Evolutionary conservation across 2,329 filamentous ascomycete species (phyloP), one percentile per base, ranked within the genome.

Genomic region (Aspergillus ochraceus): DNA sequence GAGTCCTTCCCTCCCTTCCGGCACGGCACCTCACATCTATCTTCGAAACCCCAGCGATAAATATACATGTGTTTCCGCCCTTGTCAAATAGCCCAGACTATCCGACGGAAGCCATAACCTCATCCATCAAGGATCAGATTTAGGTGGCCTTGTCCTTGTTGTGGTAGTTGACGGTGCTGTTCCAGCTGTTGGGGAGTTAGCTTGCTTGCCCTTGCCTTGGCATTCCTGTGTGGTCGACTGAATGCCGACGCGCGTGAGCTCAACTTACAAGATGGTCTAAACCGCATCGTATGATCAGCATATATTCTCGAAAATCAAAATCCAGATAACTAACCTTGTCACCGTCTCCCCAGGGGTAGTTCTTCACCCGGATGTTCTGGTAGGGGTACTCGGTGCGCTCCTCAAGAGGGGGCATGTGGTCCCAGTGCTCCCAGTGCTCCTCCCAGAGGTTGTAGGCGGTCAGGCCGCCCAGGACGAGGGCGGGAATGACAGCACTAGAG

Each of bases 331-430:
- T 72, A 67, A 92, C 90, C 90, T 98, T 95, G 83, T 99, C 95
- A 75, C 95, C 95, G 75, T 98, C 84, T 68, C 94, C 93, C 90
- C 90, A 99, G 74, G 87, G 88, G 85, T 81, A 99, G 87, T 97
- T 97, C 89, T 95, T 97, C 78, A 87, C 86, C 77, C 95, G 90
- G 79, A 99, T 90, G 86, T 99, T 99, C 87, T 96, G 91, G 88
- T 96, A 99, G 61, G 92, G 83, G 81, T 98, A 99, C 84, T 98
- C 91, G 72, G 85, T 81, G 75, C 91, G 90, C 83, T 99, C 95
- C 84, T 96, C 92, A 69, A 94, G 84, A 67, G 95, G 90, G 62
- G 90, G 87, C 79, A 91, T 81, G 82, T 98, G 94, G 55, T 79
- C 81, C 87, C 90, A 92, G 85, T 99, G 95, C 81, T 96, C 91